Conservation (phyloP, 2,329 filamentous ascomycete species). For the Fusarium sp. region DNA sequence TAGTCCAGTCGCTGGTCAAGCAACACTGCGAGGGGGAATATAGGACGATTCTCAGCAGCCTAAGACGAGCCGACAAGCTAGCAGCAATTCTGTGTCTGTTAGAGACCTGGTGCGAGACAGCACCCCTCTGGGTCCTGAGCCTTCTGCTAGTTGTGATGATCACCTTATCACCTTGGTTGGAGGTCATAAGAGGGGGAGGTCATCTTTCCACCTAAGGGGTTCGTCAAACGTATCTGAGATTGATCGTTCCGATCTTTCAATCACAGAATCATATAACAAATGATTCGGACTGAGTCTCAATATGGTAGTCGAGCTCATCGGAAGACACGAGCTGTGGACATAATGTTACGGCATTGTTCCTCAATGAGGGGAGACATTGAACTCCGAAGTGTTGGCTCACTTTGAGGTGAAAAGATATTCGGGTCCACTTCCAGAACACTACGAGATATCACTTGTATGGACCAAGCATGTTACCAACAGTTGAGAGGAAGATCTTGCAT, state of each 20-base stretch:
- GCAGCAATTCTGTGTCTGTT: slow-evolving; percentile 7
- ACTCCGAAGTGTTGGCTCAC: neutral
- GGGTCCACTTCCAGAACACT: neutral
- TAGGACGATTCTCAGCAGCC: slow-evolving; percentile 46
- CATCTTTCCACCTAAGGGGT: slow-evolving; percentile 10
- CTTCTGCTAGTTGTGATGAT: neutral
- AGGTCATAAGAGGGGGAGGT: slow-evolving; percentile 14
- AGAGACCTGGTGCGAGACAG: slow-evolving; percentile 32
- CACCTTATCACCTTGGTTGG: neutral
- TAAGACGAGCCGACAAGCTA: slow-evolving; percentile 16
- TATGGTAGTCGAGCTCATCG: neutral
- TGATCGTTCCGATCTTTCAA: neutral
- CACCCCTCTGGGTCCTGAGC: slow-evolving; percentile 15
- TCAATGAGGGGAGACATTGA: neutral
- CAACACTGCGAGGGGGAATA: slow-evolving; percentile 52
- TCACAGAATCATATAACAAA: neutral
- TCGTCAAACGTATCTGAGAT: slow-evolving; percentile 1
- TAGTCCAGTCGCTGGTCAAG: slow-evolving; percentile 68
- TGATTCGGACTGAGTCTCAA: neutral
- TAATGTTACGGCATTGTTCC: neutral
- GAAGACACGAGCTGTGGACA: neutral
- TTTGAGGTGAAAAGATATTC: neutral
- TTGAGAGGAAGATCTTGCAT: slow-evolving; percentile 11
- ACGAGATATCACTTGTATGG: neutral
- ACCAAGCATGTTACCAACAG: neutral